Base-by-base conservation (phyloP, 352 stramenopile species). In the Halophytophthora batemanensis region DNA sequence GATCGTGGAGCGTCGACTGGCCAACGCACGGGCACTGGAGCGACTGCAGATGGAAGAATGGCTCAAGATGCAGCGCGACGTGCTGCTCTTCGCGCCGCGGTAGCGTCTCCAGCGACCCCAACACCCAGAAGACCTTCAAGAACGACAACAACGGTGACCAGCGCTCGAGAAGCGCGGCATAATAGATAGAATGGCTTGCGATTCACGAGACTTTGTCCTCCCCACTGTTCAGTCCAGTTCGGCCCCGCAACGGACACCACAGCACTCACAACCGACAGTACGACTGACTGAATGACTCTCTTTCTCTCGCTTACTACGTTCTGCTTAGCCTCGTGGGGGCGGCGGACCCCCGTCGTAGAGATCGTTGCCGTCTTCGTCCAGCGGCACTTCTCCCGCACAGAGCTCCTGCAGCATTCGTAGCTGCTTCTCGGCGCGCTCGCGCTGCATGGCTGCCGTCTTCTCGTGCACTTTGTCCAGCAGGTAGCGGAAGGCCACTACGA, bases 401-500 rank as follows among this genome's bases (percentile, higher is more conserved):
- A 92, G 65, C 53, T 93, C 79, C 35, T 90, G 78, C 34, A 93
- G 63, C 69, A 91, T 70, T 15, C 75, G 77, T 15, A 91, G 65
- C 52, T 90, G 77, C 49, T 82, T 77, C 59, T 93, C 83, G 21
- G 78, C 83, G 53, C 82, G 79, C 35, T 90, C 80, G 7, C 81
- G 83, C 43, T 89, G 77, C 50, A 90, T 70, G 17, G 82, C 81
- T 0, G 77, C 77, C 1, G 77, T 90, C 37, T 90, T 90, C 61
- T 93, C 83, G 46, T 87, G 74, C 37, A 93, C 82, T 45, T 93
- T 93, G 56, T 93, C 78, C 43, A 91, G 65, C 40, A 93, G 50
- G 55, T 93, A 93, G 13, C 81, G 71, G 50, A 93, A 90, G n/a
- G 83, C 83, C 18, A 93, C 77, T 14, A 90, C 83, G 46, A 89